A percentile compares a stretch with the other conserved stretches of the same genome.
Conservation (phyloP, 2,329 filamentous ascomycete genomes). For the Sphaerostilbella broomeana region DNA sequence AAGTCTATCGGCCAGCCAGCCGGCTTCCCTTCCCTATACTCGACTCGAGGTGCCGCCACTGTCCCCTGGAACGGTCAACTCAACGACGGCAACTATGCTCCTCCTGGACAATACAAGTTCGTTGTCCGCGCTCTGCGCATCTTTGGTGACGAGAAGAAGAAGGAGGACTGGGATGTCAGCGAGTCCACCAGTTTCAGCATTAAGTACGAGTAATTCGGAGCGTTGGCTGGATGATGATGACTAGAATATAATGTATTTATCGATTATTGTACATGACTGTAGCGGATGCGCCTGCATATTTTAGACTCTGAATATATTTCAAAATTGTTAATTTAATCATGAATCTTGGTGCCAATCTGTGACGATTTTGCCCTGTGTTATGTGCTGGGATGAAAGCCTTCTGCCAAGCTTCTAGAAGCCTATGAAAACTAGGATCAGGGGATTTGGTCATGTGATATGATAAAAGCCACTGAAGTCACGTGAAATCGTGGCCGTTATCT, state of each 20-base stretch:
- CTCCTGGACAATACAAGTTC: constrained; percentile 44
- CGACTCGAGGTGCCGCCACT: constrained; percentile 20
- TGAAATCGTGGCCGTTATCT: no score
- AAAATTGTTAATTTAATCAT: no score
- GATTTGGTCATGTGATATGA: no score
- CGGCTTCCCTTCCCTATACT: constrained; percentile 34
- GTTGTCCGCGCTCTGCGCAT: constrained; percentile 43
- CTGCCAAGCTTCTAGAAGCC: no score
- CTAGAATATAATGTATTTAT: neutral
- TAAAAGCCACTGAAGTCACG: no score
- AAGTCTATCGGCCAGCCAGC: constrained; percentile 37
- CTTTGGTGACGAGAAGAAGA: constrained; percentile 40
- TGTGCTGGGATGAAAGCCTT: no score
- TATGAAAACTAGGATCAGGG: no score
- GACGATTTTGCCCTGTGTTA: no score
- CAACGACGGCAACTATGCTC: constrained; percentile 39
- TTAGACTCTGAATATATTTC: no score
- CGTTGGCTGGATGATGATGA: neutral
- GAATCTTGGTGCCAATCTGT: no score
- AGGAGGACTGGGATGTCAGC: constrained; percentile 40
- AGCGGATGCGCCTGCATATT: neutral
- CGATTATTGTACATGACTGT: neutral
- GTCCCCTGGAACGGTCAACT: constrained; percentile 41
- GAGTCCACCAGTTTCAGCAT: constrained; percentile 40
- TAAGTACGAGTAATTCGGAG: constrained; percentile 29